Evolutionary conservation across 257 asterid genomes (phyloP).

Genomic region (Solanum infundibuliforme): DNA sequence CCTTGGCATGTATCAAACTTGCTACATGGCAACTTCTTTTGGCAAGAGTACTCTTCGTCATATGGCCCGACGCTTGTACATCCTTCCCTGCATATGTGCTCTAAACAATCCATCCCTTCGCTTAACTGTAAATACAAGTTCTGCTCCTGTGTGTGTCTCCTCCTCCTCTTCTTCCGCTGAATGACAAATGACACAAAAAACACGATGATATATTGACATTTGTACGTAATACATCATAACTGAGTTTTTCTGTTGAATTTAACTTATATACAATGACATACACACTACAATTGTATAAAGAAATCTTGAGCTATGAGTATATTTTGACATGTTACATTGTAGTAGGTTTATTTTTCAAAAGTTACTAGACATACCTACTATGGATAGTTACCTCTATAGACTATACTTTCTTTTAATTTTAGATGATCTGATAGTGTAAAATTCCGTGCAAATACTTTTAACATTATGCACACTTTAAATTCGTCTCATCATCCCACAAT

Average conservation of each 20-base stretch:
- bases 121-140: slow-evolving; percentile 51
- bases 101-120: slow-evolving; percentile 83
- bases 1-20: slow-evolving; percentile 78
- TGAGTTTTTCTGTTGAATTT: not conserved
- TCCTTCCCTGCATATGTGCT: slow-evolving; percentile 79
- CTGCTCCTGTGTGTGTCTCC: slow-evolving; percentile 48
- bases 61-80: slow-evolving; percentile 69
- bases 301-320: too few species aligned
- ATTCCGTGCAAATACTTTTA: too few species aligned
- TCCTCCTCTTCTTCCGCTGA: slow-evolving; percentile 50
- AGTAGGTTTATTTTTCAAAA: too few species aligned
- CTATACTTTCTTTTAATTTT: too few species aligned
- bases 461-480: too few species aligned
- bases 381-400: too few species aligned
- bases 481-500: not conserved
- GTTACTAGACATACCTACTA: too few species aligned
- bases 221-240: too few species aligned
- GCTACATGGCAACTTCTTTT: slow-evolving; percentile 59
- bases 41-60: slow-evolving; percentile 32
- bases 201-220: not conserved
- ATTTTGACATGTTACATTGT: too few species aligned
- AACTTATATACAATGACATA: not conserved
- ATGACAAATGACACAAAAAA: not conserved
- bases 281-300: too few species aligned
- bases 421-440: too few species aligned